Percentiles rank a stretch among this genome's conserved stretches.
Evolutionary conservation across 495 filamentous ascomycete species (phyloP).

Genomic region (Parachaetomium inaequale): DNA sequence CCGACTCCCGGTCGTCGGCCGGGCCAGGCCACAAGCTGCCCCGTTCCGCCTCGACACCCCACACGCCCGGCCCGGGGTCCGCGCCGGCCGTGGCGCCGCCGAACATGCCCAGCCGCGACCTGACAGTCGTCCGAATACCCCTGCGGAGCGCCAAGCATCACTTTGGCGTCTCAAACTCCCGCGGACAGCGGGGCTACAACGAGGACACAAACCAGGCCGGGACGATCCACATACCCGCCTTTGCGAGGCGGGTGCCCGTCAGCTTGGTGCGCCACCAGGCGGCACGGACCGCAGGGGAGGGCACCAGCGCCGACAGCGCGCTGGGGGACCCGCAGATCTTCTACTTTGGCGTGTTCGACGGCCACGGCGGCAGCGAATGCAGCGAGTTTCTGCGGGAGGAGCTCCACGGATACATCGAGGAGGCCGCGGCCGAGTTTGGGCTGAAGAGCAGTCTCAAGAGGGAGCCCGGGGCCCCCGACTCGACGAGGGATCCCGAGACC

Average conservation of each 20-base stretch:
- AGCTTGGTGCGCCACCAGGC: conserved; percentile 55
- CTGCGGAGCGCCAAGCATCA: conserved; percentile 92
- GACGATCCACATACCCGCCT: conserved; percentile 86
- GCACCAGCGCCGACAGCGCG: conserved; percentile 63
- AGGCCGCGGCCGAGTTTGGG: conserved; percentile 67
- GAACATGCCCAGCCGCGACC: conserved; percentile 63
- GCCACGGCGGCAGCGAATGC: conserved; percentile 88
- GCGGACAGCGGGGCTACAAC: conserved; percentile 80
- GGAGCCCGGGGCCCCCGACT: conserved; percentile 10
- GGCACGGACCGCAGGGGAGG: conserved; percentile 45
- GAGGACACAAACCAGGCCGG: conserved; percentile 95
- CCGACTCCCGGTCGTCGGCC: conserved; percentile 62
- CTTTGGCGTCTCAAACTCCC: conserved; percentile 74
- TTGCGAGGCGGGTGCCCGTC: conserved; percentile 75
- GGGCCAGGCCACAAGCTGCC: conserved; percentile 79
- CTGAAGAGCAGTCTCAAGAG: conserved; percentile 64
- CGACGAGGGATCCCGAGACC: conserved; percentile 10
- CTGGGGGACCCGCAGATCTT: conserved; percentile 92
- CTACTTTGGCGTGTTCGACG: conserved; percentile 95
- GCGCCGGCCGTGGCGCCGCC: conserved; percentile 55
- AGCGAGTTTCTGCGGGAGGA: conserved; percentile 79
- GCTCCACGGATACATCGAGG: conserved; percentile 85
- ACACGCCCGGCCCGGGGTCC: conserved; percentile 53
- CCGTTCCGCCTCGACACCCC: conserved; percentile 76
- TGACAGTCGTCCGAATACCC: conserved; percentile 97